Conservation (phyloP, 2,329 filamentous ascomycete genomes). For the Camillea tinctor region DNA sequence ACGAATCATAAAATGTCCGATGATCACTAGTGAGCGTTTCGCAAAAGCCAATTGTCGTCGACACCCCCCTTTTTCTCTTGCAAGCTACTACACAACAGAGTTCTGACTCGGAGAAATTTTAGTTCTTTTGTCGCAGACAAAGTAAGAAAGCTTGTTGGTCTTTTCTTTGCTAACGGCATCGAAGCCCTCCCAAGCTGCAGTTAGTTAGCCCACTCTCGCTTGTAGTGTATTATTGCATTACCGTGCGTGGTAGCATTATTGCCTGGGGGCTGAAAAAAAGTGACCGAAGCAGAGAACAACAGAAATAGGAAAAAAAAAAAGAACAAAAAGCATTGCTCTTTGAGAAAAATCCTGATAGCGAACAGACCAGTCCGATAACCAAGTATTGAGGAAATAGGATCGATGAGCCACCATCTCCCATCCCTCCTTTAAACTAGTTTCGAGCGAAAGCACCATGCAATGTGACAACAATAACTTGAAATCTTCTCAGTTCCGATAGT, state of each 20-base stretch:
- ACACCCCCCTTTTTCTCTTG: neutral
- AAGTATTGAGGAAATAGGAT: neutral
- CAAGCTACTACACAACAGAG: slow-evolving; percentile 9
- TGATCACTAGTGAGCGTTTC: slow-evolving; percentile 1
- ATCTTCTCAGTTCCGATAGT: neutral
- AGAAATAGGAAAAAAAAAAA: neutral
- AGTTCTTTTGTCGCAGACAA: neutral
- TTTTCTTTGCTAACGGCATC: neutral
- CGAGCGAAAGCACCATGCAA: slow-evolving; percentile 9
- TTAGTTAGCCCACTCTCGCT: neutral
- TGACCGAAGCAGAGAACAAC: neutral
- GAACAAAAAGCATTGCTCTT: neutral
- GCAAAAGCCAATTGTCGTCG: slow-evolving; percentile 11
- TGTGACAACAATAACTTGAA: neutral
- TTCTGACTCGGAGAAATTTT: neutral
- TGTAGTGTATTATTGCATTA: neutral
- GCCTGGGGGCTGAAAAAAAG: too few species aligned
- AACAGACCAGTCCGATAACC: neutral
- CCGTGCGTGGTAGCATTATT: neutral
- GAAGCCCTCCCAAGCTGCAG: neutral
- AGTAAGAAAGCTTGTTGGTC: neutral
- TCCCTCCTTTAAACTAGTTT: slow-evolving; percentile 6
- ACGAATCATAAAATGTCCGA: slow-evolving; percentile 16
- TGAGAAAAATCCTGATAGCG: neutral
- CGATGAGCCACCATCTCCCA: neutral